phyloP scores from a whole-genome alignment of 148 eudicot genomes.

The Linanthus parryae region DNA sequence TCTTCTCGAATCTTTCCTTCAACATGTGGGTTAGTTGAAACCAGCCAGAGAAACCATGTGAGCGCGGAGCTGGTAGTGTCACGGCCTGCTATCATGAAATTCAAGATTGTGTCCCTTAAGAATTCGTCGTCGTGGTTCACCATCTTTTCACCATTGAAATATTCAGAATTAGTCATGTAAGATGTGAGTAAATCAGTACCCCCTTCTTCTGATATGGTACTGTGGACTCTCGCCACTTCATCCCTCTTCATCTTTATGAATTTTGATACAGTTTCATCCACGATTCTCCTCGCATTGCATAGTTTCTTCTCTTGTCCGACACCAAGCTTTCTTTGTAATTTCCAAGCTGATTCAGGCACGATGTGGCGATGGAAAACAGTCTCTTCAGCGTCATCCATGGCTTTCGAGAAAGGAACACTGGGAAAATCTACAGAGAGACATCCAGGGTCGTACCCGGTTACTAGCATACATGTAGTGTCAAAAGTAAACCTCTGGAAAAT shows the following conservation, averaged over 20 bases:
- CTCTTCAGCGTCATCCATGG: slow-evolving; percentile 47
- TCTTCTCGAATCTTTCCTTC: slow-evolving; percentile 27
- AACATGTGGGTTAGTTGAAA: slow-evolving; percentile 30
- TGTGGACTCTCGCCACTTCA: slow-evolving; percentile 7
- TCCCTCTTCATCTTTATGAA: slow-evolving; percentile 24
- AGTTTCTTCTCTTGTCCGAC: slow-evolving; percentile 37
- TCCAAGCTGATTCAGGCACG: slow-evolving; percentile 43
- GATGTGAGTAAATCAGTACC: slow-evolving; percentile 33
- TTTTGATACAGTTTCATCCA: slow-evolving; percentile 30
- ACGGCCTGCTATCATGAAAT: slow-evolving; percentile 53
- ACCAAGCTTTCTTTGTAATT: slow-evolving; percentile 37
- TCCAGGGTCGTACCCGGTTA: slow-evolving; percentile 33
- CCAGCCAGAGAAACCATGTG: slow-evolving; percentile 37
- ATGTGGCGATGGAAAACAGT: slow-evolving; percentile 30
- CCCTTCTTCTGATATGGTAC: background rate
- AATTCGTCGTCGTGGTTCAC: slow-evolving; percentile 27
- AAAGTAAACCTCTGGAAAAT: slow-evolving; percentile 47
- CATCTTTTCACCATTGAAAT: slow-evolving; percentile 5
- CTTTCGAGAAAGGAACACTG: slow-evolving; percentile 31
- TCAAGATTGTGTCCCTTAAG: slow-evolving; percentile 44
- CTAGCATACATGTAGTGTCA: slow-evolving; percentile 14
- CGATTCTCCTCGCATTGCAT: slow-evolving; percentile 24
- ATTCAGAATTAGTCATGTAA: slow-evolving; percentile 25
- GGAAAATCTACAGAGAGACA: slow-evolving; percentile 32
- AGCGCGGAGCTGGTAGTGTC: slow-evolving; percentile 43